Conservation (phyloP, 1,284 basidiomycete species). For the Flammula alnicola region DNA sequence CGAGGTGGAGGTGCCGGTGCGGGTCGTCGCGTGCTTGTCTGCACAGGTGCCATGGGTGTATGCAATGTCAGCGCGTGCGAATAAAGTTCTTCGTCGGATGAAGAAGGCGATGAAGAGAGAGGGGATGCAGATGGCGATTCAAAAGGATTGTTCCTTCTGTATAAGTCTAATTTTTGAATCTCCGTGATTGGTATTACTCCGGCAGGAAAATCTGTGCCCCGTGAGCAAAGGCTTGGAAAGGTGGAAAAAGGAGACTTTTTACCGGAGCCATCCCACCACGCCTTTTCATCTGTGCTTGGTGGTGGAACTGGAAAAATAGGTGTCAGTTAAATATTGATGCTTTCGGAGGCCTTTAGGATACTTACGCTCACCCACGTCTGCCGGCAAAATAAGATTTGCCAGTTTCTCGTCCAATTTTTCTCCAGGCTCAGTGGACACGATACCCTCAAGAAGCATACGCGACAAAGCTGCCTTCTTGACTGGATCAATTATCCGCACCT, state of each 20-base stretch:
- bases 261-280: conserved; percentile 82
- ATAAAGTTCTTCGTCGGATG: conserved; percentile 83
- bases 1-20: conserved; percentile 43
- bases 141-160: conserved; percentile 63
- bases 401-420: conserved; percentile 77
- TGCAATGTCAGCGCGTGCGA: conserved; percentile 68
- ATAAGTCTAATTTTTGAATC: conserved; percentile 37
- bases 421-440: conserved; percentile 60
- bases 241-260: conserved; percentile 21
- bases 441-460: conserved; percentile 68
- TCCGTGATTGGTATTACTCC: conserved; percentile 63
- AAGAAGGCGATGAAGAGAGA: conserved; percentile 72
- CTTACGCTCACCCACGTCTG: conserved; percentile 41
- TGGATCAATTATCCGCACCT: conserved; percentile 81
- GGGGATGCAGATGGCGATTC: conserved; percentile 67
- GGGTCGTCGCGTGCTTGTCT: conserved; percentile 38
- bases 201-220: conserved; percentile 56
- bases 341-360: conserved; percentile 3
- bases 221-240: conserved; percentile 8
- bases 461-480: conserved; percentile 75
- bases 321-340: too few species aligned
- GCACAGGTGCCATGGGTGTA: conserved; percentile 56
- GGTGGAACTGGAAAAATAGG: conserved; percentile 60
- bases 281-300: conserved; percentile 73
- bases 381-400: conserved; percentile 50